Conservation (phyloP, 441 rosid genomes). For the Gossypium trilobum region DNA sequence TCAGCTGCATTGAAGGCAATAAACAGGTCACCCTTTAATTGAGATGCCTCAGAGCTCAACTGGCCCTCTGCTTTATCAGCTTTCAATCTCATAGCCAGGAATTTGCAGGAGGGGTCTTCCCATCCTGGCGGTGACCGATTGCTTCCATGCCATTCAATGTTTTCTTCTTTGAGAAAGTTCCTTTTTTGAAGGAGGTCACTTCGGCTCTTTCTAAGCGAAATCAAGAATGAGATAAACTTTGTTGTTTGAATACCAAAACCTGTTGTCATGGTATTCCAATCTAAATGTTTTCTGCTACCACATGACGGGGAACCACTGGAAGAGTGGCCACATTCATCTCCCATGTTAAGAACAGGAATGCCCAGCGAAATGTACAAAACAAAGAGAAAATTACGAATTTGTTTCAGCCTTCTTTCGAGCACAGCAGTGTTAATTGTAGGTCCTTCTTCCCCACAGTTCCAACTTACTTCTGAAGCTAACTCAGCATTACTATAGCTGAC, state of each 20-base stretch:
- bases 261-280: slow-evolving; percentile 58
- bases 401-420: slow-evolving; percentile 74
- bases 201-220: slow-evolving; percentile 51
- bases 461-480: slow-evolving; percentile 58
- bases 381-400: slow-evolving; percentile 72
- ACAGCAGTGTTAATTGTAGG: slow-evolving; percentile 53
- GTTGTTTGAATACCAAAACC: slow-evolving; percentile 61
- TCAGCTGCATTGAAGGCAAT: slow-evolving; percentile 59
- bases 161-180: slow-evolving; percentile 55
- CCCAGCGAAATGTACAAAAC: slow-evolving; percentile 67
- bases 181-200: slow-evolving; percentile 57
- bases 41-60: slow-evolving; percentile 26
- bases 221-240: slow-evolving; percentile 61
- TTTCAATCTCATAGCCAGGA: slow-evolving; percentile 64
- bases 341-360: slow-evolving; percentile 82
- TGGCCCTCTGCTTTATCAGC: slow-evolving; percentile 30
- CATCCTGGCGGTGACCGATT: slow-evolving; percentile 63
- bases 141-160: slow-evolving; percentile 65
- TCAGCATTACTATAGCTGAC: slow-evolving; percentile 60
- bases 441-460: slow-evolving; percentile 96
- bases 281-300: slow-evolving; percentile 41
- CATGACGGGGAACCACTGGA: slow-evolving; percentile 56
- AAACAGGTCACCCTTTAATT: slow-evolving; percentile 42
- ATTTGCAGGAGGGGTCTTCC: slow-evolving; percentile 58
- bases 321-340: slow-evolving; percentile 88